These are phyloP conservation scores for Adansonia madagascariensis DNA, from an alignment of 441 rosid genomes.

Conservation along the genomic window DNA sequence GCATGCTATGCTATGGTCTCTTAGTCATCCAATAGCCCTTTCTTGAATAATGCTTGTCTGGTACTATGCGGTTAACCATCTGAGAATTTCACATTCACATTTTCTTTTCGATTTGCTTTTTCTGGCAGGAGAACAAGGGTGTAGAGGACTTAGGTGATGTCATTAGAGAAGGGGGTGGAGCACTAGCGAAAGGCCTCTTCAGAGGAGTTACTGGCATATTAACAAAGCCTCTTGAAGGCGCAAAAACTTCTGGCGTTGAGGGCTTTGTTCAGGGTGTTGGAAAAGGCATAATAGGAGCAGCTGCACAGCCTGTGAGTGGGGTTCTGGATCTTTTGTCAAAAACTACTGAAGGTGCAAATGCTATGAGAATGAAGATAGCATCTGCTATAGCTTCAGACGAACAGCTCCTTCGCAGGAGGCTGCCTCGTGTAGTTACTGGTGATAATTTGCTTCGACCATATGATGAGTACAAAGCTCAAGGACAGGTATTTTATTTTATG, in stretches of 20 bases:
- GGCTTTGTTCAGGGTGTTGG: conserved; percentile 99
- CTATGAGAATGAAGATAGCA: conserved; percentile 95
- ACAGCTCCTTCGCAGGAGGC: conserved; percentile 89
- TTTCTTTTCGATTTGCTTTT: conserved; percentile 22
- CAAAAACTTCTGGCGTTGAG: conserved; percentile 93
- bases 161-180: conserved; percentile 99
- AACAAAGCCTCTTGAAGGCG: conserved; percentile 98
- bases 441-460: conserved; percentile 93
- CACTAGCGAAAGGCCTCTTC: conserved; percentile 92
- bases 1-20: background rate
- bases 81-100: conserved; percentile 12
- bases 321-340: conserved; percentile 97
- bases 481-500: conserved; percentile 62
- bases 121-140: conserved; percentile 84
- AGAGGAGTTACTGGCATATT: conserved; percentile 98
- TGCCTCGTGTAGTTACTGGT: conserved; percentile 87
- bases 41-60: background rate
- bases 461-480: conserved; percentile 81
- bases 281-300: conserved; percentile 95
- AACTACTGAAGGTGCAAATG: conserved; percentile 99
- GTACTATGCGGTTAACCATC: conserved; percentile 11
- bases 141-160: conserved; percentile 98
- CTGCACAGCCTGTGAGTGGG: conserved; percentile 99
- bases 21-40: background rate
- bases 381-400: conserved; percentile 98